These are phyloP conservation scores for Nannizzia gypsea DNA, from an alignment of 2,329 filamentous ascomycete species.

Conservation along the genomic window DNA sequence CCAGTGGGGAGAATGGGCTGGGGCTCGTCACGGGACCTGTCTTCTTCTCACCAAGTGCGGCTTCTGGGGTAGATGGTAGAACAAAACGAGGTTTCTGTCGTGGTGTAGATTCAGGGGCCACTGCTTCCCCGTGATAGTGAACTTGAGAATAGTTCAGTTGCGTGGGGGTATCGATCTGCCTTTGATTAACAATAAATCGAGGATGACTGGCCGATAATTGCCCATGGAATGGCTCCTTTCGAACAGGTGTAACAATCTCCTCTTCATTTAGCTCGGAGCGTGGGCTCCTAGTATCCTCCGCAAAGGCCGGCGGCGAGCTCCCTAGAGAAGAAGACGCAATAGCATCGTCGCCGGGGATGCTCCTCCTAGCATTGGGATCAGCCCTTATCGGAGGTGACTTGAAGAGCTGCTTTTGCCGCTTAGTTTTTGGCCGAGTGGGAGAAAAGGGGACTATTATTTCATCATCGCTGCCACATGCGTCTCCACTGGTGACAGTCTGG, in stretches of 20 bases:
- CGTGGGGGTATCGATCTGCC: background rate
- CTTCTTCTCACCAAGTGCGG: background rate
- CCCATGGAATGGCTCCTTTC: background rate
- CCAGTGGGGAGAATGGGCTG: constrained; percentile 26
- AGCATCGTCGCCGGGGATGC: background rate
- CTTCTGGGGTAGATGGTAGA: constrained; percentile 25
- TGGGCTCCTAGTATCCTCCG: constrained; percentile 3
- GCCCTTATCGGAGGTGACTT: constrained; percentile 10
- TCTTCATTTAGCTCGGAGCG: constrained; percentile 10
- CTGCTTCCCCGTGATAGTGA: background rate
- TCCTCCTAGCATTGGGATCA: background rate
- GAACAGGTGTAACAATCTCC: background rate
- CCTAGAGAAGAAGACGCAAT: background rate
- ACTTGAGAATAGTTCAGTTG: background rate
- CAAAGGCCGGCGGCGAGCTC: background rate
- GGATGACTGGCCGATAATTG: background rate
- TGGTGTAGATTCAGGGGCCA: background rate
- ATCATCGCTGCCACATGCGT: constrained; percentile 21
- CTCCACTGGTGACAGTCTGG: constrained; percentile 12
- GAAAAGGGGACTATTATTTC: constrained; percentile 20
- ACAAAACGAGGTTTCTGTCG: constrained; percentile 28
- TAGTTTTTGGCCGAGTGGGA: constrained; percentile 17
- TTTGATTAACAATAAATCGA: background rate
- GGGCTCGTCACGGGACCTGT: constrained; percentile 8
- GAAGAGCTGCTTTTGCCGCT: constrained; percentile 23